These are phyloP conservation scores for Cryphonectria radicalis DNA, from an alignment of 2,329 filamentous ascomycete genomes.

Conservation along the genomic window DNA sequence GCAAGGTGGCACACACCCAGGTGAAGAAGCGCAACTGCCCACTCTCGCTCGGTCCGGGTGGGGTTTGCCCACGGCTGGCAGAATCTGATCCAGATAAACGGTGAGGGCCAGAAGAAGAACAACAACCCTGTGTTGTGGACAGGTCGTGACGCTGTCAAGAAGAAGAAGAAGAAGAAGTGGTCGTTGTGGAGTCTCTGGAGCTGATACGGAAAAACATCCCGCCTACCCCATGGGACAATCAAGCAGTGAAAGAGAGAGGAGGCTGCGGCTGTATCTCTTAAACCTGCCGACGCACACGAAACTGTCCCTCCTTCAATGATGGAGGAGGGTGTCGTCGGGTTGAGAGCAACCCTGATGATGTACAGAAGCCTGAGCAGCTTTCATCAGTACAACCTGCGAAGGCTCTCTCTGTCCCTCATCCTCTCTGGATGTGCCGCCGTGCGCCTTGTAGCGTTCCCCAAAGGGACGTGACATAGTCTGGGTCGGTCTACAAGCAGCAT, in stretches of 20 bases:
- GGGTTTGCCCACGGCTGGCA: constrained; percentile 1
- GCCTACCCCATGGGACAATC: not conserved
- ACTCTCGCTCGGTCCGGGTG: constrained; percentile 18
- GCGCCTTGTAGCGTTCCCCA: constrained; percentile 9
- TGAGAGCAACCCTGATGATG: not conserved
- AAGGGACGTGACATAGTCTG: constrained; percentile 10
- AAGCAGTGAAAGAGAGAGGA: not conserved
- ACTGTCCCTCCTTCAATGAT: not conserved
- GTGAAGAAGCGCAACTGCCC: constrained; percentile 14
- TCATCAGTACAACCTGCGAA: constrained; percentile 17
- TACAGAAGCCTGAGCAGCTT: constrained; percentile 4
- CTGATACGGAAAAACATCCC: not conserved
- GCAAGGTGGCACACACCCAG: constrained; percentile 16
- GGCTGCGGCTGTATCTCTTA: constrained; percentile 21
- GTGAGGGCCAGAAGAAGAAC: not conserved
- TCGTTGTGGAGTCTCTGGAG: not conserved
- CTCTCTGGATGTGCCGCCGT: constrained; percentile 5
- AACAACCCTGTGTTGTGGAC: not conserved
- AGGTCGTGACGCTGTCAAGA: not conserved
- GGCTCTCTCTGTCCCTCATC: not conserved
- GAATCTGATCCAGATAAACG: not conserved
- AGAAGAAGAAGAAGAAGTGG: not conserved
- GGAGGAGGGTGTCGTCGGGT: not conserved
- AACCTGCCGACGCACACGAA: constrained; percentile 2
- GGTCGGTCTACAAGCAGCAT: constrained; percentile 20